Base-by-base conservation (phyloP, 2,329 filamentous ascomycete genomes). In the Rhynchosporium secalis region DNA sequence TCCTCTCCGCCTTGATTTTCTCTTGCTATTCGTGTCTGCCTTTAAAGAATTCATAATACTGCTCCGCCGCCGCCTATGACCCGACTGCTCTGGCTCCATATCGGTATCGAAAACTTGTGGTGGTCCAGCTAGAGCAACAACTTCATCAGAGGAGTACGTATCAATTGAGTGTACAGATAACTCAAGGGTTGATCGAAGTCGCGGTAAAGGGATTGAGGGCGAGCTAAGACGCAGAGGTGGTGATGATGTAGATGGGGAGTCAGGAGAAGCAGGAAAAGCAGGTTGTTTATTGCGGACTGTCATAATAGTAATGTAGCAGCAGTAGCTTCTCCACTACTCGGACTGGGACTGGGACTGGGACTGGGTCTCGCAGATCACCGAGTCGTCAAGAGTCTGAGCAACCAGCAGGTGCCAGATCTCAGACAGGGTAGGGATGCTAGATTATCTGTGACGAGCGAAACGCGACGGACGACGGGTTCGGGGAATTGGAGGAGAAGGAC, bases 61-160 rank as follows among this genome's bases (percentile, higher is more conserved):
- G 52, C 71, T 74, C 57, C 68, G 64, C 66, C 72, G 69, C 65
- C 72, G 64, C 60, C 72, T 64, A 62, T 74, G 72, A 31, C 72
- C 72, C n/a, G 68, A 70, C 20, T 63, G 56, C 49, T 64, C 64
- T 8, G 69, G 64, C 46, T 71, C 70, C 67, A 71, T 72, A 4
- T 59, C 63, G 47, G 55, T 45, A 62, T 70, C 66, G 40, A 48
- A 59, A 26, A 63, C 47, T 33, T 64, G 60, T 60, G 64, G 58
- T 60, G 64, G 62, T 62, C 62, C 56, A 61, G 66, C 66, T 33
- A 67, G 61, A 43, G 69, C 64, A 36, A 61, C 60, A 20, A 66
- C 65, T 45, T 68, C 69, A 70, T 72, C 65, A 58, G 65, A 66
- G 52, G 66, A 60, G n/a, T 62, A 52, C 29, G 68, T 62, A 58